These are phyloP conservation scores for Venturia oleaginea DNA, from an alignment of 2,329 filamentous ascomycete genomes.

Conservation along the genomic window DNA sequence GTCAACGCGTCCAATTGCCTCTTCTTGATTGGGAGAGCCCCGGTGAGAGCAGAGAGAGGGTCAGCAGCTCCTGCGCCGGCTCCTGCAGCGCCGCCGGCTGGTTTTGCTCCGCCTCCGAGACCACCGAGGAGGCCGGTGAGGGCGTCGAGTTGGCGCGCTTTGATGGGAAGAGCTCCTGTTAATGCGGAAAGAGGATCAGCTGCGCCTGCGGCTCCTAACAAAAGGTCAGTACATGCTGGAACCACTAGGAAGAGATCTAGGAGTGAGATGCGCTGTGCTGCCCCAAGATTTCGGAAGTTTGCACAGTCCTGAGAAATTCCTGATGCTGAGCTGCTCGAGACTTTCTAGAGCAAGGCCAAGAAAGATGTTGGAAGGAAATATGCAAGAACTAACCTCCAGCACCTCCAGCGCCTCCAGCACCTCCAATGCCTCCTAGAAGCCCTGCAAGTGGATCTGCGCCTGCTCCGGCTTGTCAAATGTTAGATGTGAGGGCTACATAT, in stretches of 20 bases:
- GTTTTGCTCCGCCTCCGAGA: neutral
- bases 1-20: neutral
- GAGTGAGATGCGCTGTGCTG: too few species aligned
- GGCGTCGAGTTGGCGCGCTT: neutral
- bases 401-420: neutral
- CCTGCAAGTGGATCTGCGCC: neutral
- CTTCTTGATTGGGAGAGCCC: neutral
- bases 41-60: neutral
- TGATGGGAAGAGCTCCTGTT: neutral
- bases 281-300: too few species aligned
- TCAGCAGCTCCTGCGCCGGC: neutral
- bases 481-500: neutral
- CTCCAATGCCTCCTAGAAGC: slow-evolving; percentile 6
- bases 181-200: neutral
- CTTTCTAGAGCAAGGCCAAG: too few species aligned
- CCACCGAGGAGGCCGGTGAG: slow-evolving; percentile 1
- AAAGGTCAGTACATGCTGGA: too few species aligned
- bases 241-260: too few species aligned
- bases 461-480: neutral
- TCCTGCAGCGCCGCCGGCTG: neutral
- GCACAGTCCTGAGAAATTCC: too few species aligned
- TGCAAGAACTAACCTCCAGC: neutral
- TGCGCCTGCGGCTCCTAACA: neutral
- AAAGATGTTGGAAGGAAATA: too few species aligned
- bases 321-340: too few species aligned